Evolutionary conservation across 2,329 filamentous ascomycete genomes (phyloP).

Genomic region (Bisporella sp.): DNA sequence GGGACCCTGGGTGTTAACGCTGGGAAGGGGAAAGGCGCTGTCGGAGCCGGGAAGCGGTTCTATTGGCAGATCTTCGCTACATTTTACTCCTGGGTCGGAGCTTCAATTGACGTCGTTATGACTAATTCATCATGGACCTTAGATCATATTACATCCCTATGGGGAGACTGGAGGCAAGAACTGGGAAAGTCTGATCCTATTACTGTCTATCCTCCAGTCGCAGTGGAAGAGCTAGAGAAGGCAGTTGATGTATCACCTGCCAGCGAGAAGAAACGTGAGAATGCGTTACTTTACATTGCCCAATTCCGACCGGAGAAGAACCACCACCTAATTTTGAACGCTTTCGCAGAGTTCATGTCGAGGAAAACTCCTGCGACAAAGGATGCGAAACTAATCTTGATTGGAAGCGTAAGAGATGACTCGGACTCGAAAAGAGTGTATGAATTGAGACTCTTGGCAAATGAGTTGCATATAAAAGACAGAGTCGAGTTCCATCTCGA

Average conservation of each 20-base stretch:
- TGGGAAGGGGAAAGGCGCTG: conserved; percentile 66
- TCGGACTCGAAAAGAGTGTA: conserved; percentile 79
- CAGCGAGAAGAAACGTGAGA: conserved; percentile 64
- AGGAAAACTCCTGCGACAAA: conserved; percentile 42
- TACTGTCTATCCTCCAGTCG: conserved; percentile 87
- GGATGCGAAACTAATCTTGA: conserved; percentile 66
- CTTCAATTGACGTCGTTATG: conserved; percentile 87
- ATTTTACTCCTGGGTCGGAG: conserved; percentile 76
- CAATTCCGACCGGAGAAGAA: conserved; percentile 98
- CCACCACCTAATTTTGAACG: conserved; percentile 76
- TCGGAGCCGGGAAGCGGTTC: conserved; percentile 63
- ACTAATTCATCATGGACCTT: conserved; percentile 97
- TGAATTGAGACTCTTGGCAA: conserved; percentile 75
- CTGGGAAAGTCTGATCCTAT: conserved; percentile 43
- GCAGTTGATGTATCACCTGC: conserved; percentile 64
- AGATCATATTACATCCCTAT: conserved; percentile 70
- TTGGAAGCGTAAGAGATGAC: conserved; percentile 87
- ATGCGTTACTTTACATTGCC: conserved; percentile 81
- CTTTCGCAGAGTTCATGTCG: conserved; percentile 73
- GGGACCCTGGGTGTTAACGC: conserved; percentile 73
- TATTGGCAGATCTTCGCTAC: conserved; percentile 87
- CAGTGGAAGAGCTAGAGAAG: conserved; percentile 74
- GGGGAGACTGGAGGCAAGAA: conserved; percentile 53
- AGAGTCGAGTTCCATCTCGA: conserved; percentile 83
- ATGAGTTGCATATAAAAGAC: conserved; percentile 80